These are phyloP conservation scores for Lyophyllum atratum DNA, from an alignment of 768 basidiomycete species.

Conservation along the genomic window DNA sequence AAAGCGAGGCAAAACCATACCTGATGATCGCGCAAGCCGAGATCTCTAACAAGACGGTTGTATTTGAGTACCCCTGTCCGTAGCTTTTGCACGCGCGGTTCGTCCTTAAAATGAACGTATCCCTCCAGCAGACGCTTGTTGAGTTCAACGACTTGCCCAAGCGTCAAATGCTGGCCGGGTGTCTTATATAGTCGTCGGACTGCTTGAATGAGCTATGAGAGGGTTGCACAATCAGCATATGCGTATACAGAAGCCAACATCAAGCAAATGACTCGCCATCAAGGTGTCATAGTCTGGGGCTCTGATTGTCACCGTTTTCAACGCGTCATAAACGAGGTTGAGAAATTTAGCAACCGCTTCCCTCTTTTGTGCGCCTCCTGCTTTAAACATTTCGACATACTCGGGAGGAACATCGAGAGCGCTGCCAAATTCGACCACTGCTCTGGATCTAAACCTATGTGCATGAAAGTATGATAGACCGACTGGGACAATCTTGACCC, in stretches of 20 bases:
- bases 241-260: conserved; percentile 6
- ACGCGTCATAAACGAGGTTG: conserved; percentile 86
- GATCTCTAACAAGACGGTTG: conserved; percentile 83
- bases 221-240: conserved; percentile 5
- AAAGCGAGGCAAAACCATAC: conserved; percentile 32
- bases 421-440: conserved; percentile 94
- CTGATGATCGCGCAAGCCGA: conserved; percentile 94
- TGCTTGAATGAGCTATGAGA: conserved; percentile 85
- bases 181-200: conserved; percentile 91
- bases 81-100: conserved; percentile 83
- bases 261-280: conserved; percentile 62
- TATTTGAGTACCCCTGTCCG: conserved; percentile 83
- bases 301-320: conserved; percentile 95
- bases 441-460: conserved; percentile 91
- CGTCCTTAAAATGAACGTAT: conserved; percentile 90
- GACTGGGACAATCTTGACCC: conserved; percentile 92
- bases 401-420: conserved; percentile 92
- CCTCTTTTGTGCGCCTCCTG: conserved; percentile 85
- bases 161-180: conserved; percentile 89
- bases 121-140: conserved; percentile 93
- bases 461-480: conserved; percentile 76
- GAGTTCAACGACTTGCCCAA: conserved; percentile 95
- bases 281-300: conserved; percentile 98
- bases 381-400: conserved; percentile 86
- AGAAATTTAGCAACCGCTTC: conserved; percentile 89